Conservation (phyloP, 148 eudicot species). For the Diospyros kaki region DNA sequence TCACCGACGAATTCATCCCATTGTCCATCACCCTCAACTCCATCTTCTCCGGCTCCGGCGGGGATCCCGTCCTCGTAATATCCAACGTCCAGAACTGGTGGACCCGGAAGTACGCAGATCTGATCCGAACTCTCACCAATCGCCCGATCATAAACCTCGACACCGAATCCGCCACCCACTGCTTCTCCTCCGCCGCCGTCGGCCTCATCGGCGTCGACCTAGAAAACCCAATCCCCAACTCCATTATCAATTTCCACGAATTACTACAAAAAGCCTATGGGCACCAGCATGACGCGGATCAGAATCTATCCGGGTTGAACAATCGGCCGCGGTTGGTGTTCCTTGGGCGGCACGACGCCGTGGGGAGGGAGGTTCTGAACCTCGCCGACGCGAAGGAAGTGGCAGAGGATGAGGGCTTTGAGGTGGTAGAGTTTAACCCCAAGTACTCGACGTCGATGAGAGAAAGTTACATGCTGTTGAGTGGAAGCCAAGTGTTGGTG, state of each 20-base stretch:
- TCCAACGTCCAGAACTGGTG: constrained; percentile 48
- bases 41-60: constrained; percentile 20
- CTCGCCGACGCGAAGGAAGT: constrained; percentile 21
- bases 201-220: constrained; percentile 52
- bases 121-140: constrained; percentile 29
- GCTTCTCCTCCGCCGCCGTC: constrained; percentile 40
- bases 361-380: constrained; percentile 39
- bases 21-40: constrained; percentile 45
- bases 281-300: constrained; percentile 4
- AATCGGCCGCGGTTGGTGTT: constrained; percentile 40
- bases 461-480: constrained; percentile 32
- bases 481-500: constrained; percentile 44
- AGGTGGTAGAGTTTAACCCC: constrained; percentile 43
- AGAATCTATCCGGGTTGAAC: constrained; percentile 1
- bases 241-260: constrained; percentile 32
- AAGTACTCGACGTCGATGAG: constrained; percentile 30
- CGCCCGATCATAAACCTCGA: constrained; percentile 38
- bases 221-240: constrained; percentile 15
- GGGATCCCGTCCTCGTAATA: constrained; percentile 45
- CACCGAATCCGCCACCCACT: constrained; percentile 40
- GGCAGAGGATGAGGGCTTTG: constrained; percentile 40
- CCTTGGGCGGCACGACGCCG: constrained; percentile 23
- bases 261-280: constrained; percentile 34
- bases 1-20: constrained; percentile 58
- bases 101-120: constrained; percentile 43